phyloP scores from a whole-genome alignment of 2,329 filamentous ascomycete genomes.

The Apiospora kogelbergensis region DNA sequence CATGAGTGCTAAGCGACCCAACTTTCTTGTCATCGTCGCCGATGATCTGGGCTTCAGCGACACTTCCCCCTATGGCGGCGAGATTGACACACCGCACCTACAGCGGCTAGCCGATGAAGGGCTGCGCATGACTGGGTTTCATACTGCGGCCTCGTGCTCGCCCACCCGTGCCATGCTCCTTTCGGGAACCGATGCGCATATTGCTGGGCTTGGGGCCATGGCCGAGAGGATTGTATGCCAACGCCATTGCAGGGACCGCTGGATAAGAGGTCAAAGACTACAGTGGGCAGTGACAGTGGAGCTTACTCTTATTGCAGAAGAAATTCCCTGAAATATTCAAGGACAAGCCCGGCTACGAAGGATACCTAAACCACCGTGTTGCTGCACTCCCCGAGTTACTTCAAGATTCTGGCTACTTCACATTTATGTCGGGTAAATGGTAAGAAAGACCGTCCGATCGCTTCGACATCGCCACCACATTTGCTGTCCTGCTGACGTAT shows the following conservation, averaged over 20 bases:
- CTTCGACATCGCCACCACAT: not conserved
- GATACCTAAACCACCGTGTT: conserved; percentile 55
- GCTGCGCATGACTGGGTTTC: conserved; percentile 58
- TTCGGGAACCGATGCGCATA: conserved; percentile 56
- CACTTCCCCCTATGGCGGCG: conserved; percentile 52
- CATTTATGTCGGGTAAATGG: conserved; percentile 58
- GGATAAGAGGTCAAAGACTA: not conserved
- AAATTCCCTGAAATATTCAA: conserved; percentile 23
- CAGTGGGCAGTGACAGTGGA: not conserved
- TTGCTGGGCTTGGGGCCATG: conserved; percentile 44
- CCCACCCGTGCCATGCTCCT: conserved; percentile 61
- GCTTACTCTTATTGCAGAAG: conserved; percentile 15
- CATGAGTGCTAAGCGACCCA: conserved; percentile 32
- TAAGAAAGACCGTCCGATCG: not conserved
- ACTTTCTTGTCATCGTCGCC: conserved; percentile 47
- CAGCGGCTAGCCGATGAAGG: conserved; percentile 50
- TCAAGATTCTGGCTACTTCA: conserved; percentile 56
- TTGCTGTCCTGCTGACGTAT: not conserved
- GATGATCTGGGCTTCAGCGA: conserved; percentile 47
- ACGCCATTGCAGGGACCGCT: not conserved
- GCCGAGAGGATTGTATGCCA: not conserved
- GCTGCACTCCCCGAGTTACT: conserved; percentile 54
- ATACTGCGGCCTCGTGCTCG: conserved; percentile 59
- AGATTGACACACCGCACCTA: conserved; percentile 59
- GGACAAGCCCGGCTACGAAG: conserved; percentile 54